Conservation (phyloP, 2,329 filamentous ascomycete genomes). For the Bipolaris gigantea region DNA sequence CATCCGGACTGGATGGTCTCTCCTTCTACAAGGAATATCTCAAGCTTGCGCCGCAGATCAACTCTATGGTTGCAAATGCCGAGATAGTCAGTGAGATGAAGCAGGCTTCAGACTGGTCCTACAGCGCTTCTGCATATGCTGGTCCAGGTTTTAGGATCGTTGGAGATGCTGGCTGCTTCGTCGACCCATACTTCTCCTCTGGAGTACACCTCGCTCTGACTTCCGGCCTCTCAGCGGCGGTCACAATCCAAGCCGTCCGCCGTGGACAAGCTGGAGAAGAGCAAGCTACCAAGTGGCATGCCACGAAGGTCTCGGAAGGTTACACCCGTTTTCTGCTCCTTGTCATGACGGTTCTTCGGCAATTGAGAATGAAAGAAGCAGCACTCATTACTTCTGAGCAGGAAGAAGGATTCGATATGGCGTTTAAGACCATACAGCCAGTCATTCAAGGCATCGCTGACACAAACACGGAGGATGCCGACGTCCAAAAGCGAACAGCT, state of each 20-base stretch:
- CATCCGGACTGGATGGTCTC: neutral
- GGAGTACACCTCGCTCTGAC: conserved; percentile 53
- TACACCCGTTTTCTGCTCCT: conserved; percentile 55
- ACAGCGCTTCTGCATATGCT: conserved; percentile 45
- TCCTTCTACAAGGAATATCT: neutral
- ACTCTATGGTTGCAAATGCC: neutral
- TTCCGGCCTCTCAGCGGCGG: conserved; percentile 51
- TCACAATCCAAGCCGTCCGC: conserved; percentile 49
- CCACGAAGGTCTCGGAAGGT: conserved; percentile 49
- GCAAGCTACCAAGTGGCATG: conserved; percentile 44
- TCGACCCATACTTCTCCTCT: conserved; percentile 55
- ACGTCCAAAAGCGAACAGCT: too few species aligned
- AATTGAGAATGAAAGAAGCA: conserved; percentile 37
- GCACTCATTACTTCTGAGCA: neutral
- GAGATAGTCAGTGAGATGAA: neutral
- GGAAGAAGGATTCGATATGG: neutral
- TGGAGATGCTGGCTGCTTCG: conserved; percentile 55
- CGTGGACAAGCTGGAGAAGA: conserved; percentile 23
- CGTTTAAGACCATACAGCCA: neutral
- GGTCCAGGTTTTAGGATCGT: conserved; percentile 46
- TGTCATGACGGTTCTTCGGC: conserved; percentile 45
- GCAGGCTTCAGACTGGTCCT: neutral
- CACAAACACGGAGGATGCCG: too few species aligned
- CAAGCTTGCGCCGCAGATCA: neutral
- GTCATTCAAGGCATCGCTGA: neutral